phyloP scores from a whole-genome alignment of 83 land plant genomes.

The Isoetes engelmannii region DNA sequence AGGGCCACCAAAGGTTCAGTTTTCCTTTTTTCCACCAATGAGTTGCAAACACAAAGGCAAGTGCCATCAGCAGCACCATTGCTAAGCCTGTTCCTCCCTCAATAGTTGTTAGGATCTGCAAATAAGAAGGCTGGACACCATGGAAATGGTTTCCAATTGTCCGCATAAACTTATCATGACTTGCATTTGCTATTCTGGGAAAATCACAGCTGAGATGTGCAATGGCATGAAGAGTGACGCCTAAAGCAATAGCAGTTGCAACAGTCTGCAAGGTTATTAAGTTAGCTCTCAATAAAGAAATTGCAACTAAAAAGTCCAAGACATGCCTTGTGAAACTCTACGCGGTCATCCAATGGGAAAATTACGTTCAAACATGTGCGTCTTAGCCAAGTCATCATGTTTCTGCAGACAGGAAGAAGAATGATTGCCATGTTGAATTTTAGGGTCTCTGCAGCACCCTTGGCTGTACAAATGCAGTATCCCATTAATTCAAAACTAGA shows the following conservation, averaged over 20 bases:
- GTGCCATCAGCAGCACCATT: constrained; percentile 61
- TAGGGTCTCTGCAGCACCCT: background rate
- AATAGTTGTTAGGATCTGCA: constrained; percentile 50
- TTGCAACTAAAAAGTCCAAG: background rate
- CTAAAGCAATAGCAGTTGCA: constrained; percentile 47
- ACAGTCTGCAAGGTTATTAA: constrained; percentile 30
- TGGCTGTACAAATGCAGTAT: background rate
- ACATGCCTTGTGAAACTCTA: constrained; percentile 21
- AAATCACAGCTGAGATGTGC: constrained; percentile 67
- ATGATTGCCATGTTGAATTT: constrained; percentile 3
- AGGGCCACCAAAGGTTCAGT: constrained; percentile 37
- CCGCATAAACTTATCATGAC: constrained; percentile 37
- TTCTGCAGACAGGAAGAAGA: constrained; percentile 8
- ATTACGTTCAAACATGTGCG: background rate
- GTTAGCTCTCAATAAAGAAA: background rate
- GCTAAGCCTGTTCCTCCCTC: constrained; percentile 54
- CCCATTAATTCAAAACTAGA: constrained; percentile 1
- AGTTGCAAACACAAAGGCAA: constrained; percentile 53
- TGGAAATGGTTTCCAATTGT: constrained; percentile 41
- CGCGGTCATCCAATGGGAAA: constrained; percentile 18
- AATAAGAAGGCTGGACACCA: constrained; percentile 37
- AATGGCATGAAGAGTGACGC: constrained; percentile 45
- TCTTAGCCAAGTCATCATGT: background rate
- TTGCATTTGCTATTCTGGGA: constrained; percentile 50
- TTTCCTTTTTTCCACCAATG: constrained; percentile 52